Evolutionary conservation across 495 filamentous ascomycete species (phyloP).

Genomic region (Aspergillus homomorphus): DNA sequence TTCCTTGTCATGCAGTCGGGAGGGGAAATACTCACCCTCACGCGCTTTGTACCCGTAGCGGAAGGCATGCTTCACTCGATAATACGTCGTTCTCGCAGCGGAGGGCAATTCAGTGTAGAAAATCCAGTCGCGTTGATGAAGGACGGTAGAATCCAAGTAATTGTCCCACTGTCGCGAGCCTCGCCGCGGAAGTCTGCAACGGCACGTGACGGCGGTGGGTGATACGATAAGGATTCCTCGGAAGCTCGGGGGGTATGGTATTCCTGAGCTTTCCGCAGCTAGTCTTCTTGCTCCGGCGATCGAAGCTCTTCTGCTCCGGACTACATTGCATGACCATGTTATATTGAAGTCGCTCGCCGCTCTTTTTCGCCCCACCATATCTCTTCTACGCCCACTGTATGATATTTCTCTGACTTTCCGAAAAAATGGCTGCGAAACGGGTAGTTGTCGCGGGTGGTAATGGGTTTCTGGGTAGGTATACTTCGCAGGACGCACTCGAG

Average conservation of each 20-base stretch:
- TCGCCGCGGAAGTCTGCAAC: background rate
- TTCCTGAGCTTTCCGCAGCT: no score
- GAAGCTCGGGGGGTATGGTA: no score
- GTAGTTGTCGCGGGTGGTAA: conserved; percentile 90
- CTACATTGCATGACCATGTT: conserved; percentile 2
- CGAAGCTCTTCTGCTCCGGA: background rate
- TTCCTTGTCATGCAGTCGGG: background rate
- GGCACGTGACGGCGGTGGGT: conserved; percentile 12
- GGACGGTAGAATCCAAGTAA: background rate
- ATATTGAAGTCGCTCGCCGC: background rate
- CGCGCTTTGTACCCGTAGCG: conserved; percentile 54
- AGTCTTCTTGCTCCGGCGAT: background rate
- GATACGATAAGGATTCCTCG: conserved; percentile 18
- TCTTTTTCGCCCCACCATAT: background rate
- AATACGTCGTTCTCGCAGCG: background rate
- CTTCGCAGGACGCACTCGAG: background rate
- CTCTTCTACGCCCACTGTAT: background rate
- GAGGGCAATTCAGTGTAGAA: background rate
- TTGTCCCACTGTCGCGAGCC: background rate
- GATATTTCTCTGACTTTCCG: background rate
- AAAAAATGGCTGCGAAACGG: conserved; percentile 55
- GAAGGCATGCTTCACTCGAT: conserved; percentile 46
- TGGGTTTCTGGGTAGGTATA: conserved; percentile 73
- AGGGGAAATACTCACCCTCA: conserved; percentile 44
- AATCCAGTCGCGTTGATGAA: background rate